Percentiles rank a stretch among this genome's conserved stretches.
These are phyloP conservation scores for Termitomyces titanicus DNA, from an alignment of 768 basidiomycete genomes.

Conservation along the genomic window DNA sequence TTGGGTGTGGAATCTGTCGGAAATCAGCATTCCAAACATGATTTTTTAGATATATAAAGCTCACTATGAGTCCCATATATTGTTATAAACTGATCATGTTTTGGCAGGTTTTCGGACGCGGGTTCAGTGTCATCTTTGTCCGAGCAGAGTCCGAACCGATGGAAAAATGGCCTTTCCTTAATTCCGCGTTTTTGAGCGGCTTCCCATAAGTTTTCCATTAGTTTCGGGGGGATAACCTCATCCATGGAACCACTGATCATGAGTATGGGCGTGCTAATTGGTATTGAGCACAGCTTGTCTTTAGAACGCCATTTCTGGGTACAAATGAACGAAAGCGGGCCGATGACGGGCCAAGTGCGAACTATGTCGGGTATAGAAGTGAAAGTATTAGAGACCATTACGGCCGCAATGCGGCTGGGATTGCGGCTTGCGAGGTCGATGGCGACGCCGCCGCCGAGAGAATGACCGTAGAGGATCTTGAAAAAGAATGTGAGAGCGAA, in stretches of 20 bases:
- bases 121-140: constrained; percentile 14
- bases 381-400: constrained; percentile 90
- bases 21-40: neutral
- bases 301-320: constrained; percentile 81
- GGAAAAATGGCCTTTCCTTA: neutral
- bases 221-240: constrained; percentile 55
- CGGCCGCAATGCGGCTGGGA: constrained; percentile 57
- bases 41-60: constrained; percentile 8
- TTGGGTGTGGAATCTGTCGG: neutral
- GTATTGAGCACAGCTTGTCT: constrained; percentile 52
- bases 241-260: constrained; percentile 68
- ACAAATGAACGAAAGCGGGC: constrained; percentile 65
- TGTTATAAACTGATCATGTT: constrained; percentile 24
- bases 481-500: neutral
- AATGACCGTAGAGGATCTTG: constrained; percentile 69
- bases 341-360: constrained; percentile 58
- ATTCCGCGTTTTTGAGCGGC: constrained; percentile 37
- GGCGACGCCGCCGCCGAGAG: constrained; percentile 85
- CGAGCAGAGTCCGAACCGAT: constrained; percentile 11
- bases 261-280: constrained; percentile 57
- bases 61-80: constrained; percentile 38
- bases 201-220: constrained; percentile 63
- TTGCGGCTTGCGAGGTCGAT: constrained; percentile 79
- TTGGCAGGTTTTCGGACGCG: constrained; percentile 17
- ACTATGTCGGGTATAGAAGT: constrained; percentile 75